phyloP scores from a whole-genome alignment of 345 rosid genomes.

The Cardamine chenopodiifolia region DNA sequence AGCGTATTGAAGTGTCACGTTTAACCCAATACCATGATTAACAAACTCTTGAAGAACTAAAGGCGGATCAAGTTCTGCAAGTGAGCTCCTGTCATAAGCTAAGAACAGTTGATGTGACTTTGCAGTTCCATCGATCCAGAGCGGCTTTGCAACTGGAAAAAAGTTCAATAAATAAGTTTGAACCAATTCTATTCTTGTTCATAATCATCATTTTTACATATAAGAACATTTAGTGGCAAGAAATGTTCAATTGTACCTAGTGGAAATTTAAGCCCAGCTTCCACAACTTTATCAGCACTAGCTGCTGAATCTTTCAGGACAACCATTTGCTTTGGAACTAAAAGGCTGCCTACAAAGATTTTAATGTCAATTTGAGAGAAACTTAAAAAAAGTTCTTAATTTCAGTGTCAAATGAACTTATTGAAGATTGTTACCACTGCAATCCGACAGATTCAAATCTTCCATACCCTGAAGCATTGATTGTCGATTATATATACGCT shows the following conservation, averaged over 20 bases:
- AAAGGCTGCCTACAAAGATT: slow-evolving; percentile 61
- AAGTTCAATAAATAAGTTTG: background rate
- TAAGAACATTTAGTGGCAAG: background rate
- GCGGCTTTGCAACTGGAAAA: slow-evolving; percentile 86
- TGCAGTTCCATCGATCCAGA: slow-evolving; percentile 86
- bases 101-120: slow-evolving; percentile 86
- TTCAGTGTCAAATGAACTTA: background rate
- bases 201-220: background rate
- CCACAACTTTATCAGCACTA: slow-evolving; percentile 59
- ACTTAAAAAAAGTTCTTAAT: background rate
- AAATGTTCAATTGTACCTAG: slow-evolving; percentile 52
- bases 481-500: slow-evolving; percentile 72
- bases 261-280: slow-evolving; percentile 82
- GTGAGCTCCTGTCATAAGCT: slow-evolving; percentile 73
- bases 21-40: slow-evolving; percentile 71
- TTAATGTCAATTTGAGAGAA: slow-evolving; percentile 18
- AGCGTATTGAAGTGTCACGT: background rate
- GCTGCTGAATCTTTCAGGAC: slow-evolving; percentile 62
- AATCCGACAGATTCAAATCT: slow-evolving; percentile 63
- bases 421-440: slow-evolving; percentile 50
- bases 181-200: background rate
- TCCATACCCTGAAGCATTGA: slow-evolving; percentile 90
- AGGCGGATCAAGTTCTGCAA: slow-evolving; percentile 84
- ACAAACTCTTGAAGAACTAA: slow-evolving; percentile 93
- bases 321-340: slow-evolving; percentile 79